Evolutionary conservation across 2,329 filamentous ascomycete genomes (phyloP).

Genomic region (Akanthomyces dipterigenus): DNA sequence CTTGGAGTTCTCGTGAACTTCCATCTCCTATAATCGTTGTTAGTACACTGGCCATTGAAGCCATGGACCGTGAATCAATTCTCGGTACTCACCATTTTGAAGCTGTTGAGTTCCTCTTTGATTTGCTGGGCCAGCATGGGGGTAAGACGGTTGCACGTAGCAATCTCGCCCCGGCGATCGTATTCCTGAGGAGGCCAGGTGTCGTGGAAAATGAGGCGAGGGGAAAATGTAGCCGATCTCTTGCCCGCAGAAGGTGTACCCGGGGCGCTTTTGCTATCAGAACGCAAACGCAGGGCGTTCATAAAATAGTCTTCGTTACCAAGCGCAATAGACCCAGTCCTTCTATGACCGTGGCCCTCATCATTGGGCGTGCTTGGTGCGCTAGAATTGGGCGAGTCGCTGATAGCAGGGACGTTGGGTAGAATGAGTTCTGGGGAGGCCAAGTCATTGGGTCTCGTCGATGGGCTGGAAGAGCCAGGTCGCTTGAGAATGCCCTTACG

Average conservation of each 20-base stretch:
- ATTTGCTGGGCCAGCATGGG: slow-evolving; percentile 98
- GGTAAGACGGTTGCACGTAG: slow-evolving; percentile 94
- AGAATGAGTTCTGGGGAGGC: slow-evolving; percentile 45
- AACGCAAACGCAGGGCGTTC: slow-evolving; percentile 63
- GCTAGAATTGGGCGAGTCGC: slow-evolving; percentile 77
- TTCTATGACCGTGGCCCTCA: slow-evolving; percentile 60
- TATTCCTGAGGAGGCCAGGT: slow-evolving; percentile 96
- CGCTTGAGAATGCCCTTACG: slow-evolving; percentile 92
- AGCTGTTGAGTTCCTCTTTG: slow-evolving; percentile 97
- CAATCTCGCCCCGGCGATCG: slow-evolving; percentile 89
- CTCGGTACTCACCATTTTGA: slow-evolving; percentile 68
- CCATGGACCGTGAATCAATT: neutral
- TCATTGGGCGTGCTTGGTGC: slow-evolving; percentile 84
- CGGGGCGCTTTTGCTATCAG: slow-evolving; percentile 74
- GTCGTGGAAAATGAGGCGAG: slow-evolving; percentile 89
- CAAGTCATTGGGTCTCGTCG: slow-evolving; percentile 55
- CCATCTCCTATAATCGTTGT: slow-evolving; percentile 76
- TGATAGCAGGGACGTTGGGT: slow-evolving; percentile 55
- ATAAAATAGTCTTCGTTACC: slow-evolving; percentile 88
- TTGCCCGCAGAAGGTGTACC: slow-evolving; percentile 67
- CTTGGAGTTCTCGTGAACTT: slow-evolving; percentile 97
- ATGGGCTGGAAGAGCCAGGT: slow-evolving; percentile 61
- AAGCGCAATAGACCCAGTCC: slow-evolving; percentile 64
- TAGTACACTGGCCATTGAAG: slow-evolving; percentile 25
- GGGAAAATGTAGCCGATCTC: slow-evolving; percentile 72